These are phyloP conservation scores for Irpex sp. DNA, from an alignment of 1,284 basidiomycete genomes.

Conservation along the genomic window DNA sequence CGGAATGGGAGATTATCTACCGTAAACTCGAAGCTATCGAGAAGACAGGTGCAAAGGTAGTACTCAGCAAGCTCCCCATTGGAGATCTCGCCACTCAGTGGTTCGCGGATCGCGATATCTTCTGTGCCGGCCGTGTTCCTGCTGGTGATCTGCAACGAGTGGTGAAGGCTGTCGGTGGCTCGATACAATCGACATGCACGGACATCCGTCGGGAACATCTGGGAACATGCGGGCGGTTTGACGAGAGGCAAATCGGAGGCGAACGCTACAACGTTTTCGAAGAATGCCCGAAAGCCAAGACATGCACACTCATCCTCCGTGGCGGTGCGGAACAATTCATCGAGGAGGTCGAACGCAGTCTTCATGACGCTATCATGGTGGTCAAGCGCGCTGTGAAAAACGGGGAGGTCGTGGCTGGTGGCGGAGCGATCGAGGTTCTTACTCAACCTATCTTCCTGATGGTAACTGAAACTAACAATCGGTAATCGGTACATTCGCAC, in stretches of 20 bases:
- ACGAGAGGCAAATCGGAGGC: conserved; percentile 95
- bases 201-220: conserved; percentile 91
- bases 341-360: conserved; percentile 94
- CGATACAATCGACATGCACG: conserved; percentile 92
- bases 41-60: conserved; percentile 95
- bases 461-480: conserved; percentile 6
- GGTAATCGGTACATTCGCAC: conserved; percentile 8
- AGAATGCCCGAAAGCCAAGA: conserved; percentile 93
- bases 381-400: conserved; percentile 97
- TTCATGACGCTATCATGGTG: conserved; percentile 99
- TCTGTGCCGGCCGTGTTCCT: conserved; percentile 96
- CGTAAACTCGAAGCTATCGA: conserved; percentile 96
- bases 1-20: conserved; percentile 99
- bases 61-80: conserved; percentile 97
- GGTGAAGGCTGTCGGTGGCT: conserved; percentile 93
- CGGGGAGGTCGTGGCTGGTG: conserved; percentile 94
- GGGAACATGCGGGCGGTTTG: conserved; percentile 88
- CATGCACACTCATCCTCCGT: conserved; percentile 93
- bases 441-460: conserved; percentile 4
- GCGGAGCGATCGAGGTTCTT: conserved; percentile 91
- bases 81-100: conserved; percentile 99
- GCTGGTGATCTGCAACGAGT: conserved; percentile 92
- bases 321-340: conserved; percentile 99
- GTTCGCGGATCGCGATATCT: conserved; percentile 99
- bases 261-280: conserved; percentile 98